Evolutionary conservation across 208 protist species (phyloP), one percentile per base, ranked within the genome.

Genomic region (Trypanosoma cruzi): DNA sequence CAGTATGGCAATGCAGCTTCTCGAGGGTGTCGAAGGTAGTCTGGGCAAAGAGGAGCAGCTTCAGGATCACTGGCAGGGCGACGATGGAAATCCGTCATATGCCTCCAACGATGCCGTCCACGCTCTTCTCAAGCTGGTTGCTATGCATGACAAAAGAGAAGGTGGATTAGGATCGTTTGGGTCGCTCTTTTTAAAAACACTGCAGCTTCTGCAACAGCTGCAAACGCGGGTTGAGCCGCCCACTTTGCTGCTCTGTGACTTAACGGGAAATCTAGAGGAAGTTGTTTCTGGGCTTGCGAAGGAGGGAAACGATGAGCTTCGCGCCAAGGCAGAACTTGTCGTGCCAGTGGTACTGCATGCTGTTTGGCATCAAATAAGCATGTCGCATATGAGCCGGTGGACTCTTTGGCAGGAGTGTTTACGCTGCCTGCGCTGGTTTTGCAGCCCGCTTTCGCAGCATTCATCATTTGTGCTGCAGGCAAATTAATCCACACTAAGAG

Each of bases 331-430:
- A 16, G 57, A 74, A 28, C 16, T 64, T 44, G 70, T 75, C 40
- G 52, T 84, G 20, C 55, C 73, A 11, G 61, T 53, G 7, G 63
- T 79, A 10, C 24, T 90, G 22, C 80, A 90, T 59, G 84, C 87
- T 0, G 37, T 90, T 26, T 64, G 82, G 37, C 77, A 90, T 62
- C 82, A 88, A 64, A 71, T 93, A 10, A 66, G 73, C n/a, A 46
- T 73, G 60, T 80, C 80, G 10, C 50, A 65, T 22, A 32, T 81
- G 50, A 62, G 50, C 40, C 84, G 87, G 1, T 83, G 84, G 73
- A 79, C 84, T 1, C 64, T 93, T 68, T 93, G 87, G 87, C 63
- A 70, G 16, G 80, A 77, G 58, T 93, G 87, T 66, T 60, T 84
- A 10, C 46, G 68, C 13, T 64, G 81, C 13, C 31, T 74, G 29